phyloP scores from a whole-genome alignment of 2,329 filamentous ascomycete genomes.

The Sporothrix curviconia region DNA sequence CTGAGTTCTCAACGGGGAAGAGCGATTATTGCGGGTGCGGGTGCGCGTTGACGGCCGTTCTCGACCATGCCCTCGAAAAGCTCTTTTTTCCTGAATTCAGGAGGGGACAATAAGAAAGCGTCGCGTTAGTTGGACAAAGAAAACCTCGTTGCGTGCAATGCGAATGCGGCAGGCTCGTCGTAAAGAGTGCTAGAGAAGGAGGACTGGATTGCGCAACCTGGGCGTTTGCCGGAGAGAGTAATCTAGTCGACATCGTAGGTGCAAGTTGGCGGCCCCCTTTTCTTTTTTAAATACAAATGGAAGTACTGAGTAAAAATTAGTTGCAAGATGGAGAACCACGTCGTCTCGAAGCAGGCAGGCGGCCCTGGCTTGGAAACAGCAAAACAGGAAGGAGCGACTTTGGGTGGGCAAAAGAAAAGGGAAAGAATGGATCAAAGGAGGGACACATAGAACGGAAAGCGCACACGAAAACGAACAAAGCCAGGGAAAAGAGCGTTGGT shows the following conservation, averaged over 20 bases:
- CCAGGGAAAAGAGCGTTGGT: constrained; percentile 3
- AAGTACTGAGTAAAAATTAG: constrained; percentile 4
- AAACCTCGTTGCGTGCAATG: too few relatives aligned
- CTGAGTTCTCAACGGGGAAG: constrained; percentile 38
- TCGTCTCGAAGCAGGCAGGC: not conserved
- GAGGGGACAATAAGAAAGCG: not conserved
- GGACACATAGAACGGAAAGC: constrained; percentile 4
- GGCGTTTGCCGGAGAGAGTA: constrained; percentile 29
- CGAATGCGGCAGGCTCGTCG: too few relatives aligned
- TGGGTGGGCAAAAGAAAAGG: not conserved
- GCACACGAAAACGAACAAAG: not conserved
- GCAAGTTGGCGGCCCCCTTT: constrained; percentile 1
- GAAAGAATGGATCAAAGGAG: not conserved
- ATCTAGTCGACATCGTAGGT: constrained; percentile 26
- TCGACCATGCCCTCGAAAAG: constrained; percentile 56
- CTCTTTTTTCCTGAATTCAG: constrained; percentile 50
- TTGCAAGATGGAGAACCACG: not conserved
- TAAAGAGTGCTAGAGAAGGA: too few relatives aligned
- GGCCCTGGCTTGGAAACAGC: not conserved
- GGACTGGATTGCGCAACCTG: constrained; percentile 22
- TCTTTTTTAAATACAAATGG: too few relatives aligned
- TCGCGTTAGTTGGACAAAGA: constrained; percentile 3
- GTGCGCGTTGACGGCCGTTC: constrained; percentile 45
- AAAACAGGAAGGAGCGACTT: constrained; percentile 6
- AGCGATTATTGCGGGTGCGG: constrained; percentile 43